Evolutionary conservation across 805 yeast genomes (phyloP).

Genomic region (Lachancea cidri): DNA sequence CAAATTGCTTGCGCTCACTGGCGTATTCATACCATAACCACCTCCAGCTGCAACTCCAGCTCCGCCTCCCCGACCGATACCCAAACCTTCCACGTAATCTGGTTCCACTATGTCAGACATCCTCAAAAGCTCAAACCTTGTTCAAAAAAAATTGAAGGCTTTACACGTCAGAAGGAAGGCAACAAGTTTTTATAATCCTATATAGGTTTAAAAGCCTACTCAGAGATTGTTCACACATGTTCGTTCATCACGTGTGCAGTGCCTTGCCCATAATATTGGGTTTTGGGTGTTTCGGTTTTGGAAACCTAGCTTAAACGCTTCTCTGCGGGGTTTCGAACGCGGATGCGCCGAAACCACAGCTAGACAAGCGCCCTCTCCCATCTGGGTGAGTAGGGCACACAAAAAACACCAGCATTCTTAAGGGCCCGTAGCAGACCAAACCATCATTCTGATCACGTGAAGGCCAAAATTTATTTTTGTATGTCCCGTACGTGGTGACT

Average conservation of each 20-base stretch:
- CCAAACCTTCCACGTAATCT: constrained; percentile 19
- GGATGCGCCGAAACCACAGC: neutral
- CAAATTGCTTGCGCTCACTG: neutral
- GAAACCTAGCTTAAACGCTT: too few relatives aligned
- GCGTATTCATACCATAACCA: neutral
- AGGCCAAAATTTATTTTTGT: neutral
- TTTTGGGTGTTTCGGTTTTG: neutral
- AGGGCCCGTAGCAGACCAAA: too few relatives aligned
- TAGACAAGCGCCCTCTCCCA: constrained; percentile 7
- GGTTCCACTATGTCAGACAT: constrained; percentile 21
- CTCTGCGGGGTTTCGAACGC: constrained; percentile 7
- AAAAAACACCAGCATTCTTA: constrained; percentile 4
- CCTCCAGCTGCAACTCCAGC: neutral
- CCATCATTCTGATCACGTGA: neutral
- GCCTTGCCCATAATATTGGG: neutral
- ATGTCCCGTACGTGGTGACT: neutral
- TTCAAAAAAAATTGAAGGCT: constrained; percentile 4
- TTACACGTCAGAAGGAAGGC: constrained; percentile 37
- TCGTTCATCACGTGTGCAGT: constrained; percentile 31
- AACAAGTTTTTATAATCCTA: constrained; percentile 36
- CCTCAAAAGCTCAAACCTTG: neutral
- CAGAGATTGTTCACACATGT: constrained; percentile 39
- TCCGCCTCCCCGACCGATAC: neutral
- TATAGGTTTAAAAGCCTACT: constrained; percentile 20
- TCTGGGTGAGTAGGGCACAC: constrained; percentile 10